Evolutionary conservation across 2,329 filamentous ascomycete genomes (phyloP), one percentile per base, ranked within the genome.

Genomic region (Didymella pomorum): DNA sequence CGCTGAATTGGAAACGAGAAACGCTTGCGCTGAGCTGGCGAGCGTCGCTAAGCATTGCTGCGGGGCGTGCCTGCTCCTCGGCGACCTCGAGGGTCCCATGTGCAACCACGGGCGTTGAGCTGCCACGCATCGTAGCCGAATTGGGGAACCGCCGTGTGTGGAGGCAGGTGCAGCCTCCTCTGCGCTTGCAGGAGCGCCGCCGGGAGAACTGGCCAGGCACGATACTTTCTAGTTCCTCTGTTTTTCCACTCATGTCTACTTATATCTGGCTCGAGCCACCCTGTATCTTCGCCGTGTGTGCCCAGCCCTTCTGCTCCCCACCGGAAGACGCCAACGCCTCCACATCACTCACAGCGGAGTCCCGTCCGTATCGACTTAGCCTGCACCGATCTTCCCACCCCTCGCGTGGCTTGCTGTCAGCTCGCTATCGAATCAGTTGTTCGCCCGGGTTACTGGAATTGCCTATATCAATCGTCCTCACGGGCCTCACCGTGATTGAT

Each of bases 11-110:
- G 39, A 51, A 46, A 46, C 48, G 25, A 43, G 35, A 12, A 39
- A 28, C 11, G 39, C 10, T 21, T 18, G 41, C 29, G 23, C 12
- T 47, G 39, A 48, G 42, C 33, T 52, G 42, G 39, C 39, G 29
- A 46, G 29, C 29, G 7, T 52, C 58, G 47, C 44, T 48, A 52
- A 44, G 37, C 43, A 31, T 25, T 42, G 48, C 37, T 52, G 52
- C 41, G 54, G 53, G 56, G 46, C 57, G 41, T 50, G 52, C 50
- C 54, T 45, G 41, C 44, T 55, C n/a, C 39, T 66, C 60, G 63
- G 52, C 65, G 61, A 66, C 60, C 53, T 63, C 49, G 60, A 66
- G 63, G 60, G 51, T 56, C 58, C 63, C 65, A 66, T 67, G 64
- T 62, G 63, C 52, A 48, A 57, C 59, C 57, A 56, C 25, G 50